Conservation (phyloP, 306 rosid species). For the Vicia sativa region DNA sequence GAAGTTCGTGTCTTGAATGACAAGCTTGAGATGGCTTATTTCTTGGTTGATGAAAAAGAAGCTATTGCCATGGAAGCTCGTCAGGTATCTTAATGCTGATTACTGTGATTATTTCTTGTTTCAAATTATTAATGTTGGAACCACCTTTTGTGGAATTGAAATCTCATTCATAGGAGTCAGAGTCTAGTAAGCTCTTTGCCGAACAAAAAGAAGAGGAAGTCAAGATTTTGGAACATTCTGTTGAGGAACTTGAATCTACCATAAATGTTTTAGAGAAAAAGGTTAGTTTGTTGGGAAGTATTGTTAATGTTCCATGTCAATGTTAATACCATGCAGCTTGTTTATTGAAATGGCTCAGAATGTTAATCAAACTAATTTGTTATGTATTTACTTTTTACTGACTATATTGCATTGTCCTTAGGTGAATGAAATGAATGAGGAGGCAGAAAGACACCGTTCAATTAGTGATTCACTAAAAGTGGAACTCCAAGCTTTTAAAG, state of each 20-base stretch:
- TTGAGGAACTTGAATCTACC: slow-evolving; percentile 95
- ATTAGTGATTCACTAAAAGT: slow-evolving; percentile 74
- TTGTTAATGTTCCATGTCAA: slow-evolving; percentile 14
- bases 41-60: slow-evolving; percentile 88
- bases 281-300: slow-evolving; percentile 52
- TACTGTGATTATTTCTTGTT: slow-evolving; percentile 33
- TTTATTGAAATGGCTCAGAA: slow-evolving; percentile 11
- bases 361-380: slow-evolving; percentile 22
- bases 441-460: slow-evolving; percentile 73
- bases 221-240: slow-evolving; percentile 83
- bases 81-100: slow-evolving; percentile 60
- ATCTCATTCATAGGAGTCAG: slow-evolving; percentile 66
- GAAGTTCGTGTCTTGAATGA: slow-evolving; percentile 62
- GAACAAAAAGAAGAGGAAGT: slow-evolving; percentile 97
- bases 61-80: slow-evolving; percentile 78
- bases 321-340: slow-evolving; percentile 14
- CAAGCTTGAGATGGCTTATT: slow-evolving; percentile 78
- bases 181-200: slow-evolving; percentile 77
- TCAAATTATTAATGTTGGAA: slow-evolving; percentile 30
- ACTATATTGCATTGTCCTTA: slow-evolving; percentile 33
- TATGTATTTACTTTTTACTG: slow-evolving; percentile 22
- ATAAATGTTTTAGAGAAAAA: slow-evolving; percentile 89
- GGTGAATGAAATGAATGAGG: slow-evolving; percentile 89
- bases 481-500: slow-evolving; percentile 72
- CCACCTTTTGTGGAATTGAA: slow-evolving; percentile 32